Evolutionary conservation across 495 filamentous ascomycete species (phyloP).

Genomic region (Podospora sp.): DNA sequence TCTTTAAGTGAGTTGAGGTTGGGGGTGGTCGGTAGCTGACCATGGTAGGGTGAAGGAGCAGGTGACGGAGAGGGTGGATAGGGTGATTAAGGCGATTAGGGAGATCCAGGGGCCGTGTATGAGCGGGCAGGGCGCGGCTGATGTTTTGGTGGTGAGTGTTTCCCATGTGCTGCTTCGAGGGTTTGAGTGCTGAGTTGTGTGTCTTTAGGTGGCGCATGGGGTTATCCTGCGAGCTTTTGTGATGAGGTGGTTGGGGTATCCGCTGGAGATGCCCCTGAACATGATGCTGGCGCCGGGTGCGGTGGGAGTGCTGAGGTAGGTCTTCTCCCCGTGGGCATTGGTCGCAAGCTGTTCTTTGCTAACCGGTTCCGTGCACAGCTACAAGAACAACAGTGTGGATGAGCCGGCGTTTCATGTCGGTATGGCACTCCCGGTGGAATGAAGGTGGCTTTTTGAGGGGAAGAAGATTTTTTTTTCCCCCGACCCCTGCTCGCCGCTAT

Average conservation of each 20-base stretch:
- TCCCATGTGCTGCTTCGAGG: too few species aligned
- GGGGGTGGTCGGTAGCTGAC: not conserved
- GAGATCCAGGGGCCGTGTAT: constrained; percentile 15
- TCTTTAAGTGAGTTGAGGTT: not conserved
- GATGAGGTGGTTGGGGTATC: constrained; percentile 17
- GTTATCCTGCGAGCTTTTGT: constrained; percentile 19
- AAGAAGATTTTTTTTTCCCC: too few species aligned
- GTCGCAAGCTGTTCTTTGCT: not conserved
- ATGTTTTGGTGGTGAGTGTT: constrained; percentile 10
- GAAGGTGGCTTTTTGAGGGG: too few species aligned
- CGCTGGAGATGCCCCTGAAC: constrained; percentile 12
- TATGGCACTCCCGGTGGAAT: constrained; percentile 7
- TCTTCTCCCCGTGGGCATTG: not conserved
- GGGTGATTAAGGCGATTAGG: not conserved
- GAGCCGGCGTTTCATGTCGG: constrained; percentile 16
- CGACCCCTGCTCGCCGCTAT: too few species aligned
- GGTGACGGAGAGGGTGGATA: constrained; percentile 4
- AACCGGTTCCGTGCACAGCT: not conserved
- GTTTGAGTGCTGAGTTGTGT: not conserved
- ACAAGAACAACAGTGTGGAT: constrained; percentile 18
- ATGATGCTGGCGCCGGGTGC: constrained; percentile 16
- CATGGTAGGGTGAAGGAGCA: not conserved
- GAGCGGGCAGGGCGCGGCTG: constrained; percentile 7
- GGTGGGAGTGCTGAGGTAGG: constrained; percentile 11
- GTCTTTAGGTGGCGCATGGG: constrained; percentile 7